Base-by-base conservation (phyloP, 495 filamentous ascomycete genomes). In the Melanomma pulvis-pyrius region DNA sequence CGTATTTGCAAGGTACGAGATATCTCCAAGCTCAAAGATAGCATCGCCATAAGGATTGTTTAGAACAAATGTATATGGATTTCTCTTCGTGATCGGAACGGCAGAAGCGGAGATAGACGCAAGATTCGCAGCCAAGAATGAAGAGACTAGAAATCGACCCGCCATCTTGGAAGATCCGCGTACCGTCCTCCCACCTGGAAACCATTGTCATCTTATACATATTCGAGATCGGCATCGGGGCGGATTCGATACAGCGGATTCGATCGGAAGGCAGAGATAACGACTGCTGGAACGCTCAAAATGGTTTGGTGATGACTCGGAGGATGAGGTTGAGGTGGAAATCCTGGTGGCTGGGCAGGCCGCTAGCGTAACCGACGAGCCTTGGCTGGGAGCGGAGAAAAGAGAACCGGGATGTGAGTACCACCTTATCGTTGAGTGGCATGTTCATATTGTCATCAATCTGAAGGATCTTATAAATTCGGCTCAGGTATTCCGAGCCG, bases 1-100 rank as follows among this genome's bases (percentile, higher is more conserved):
- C 13, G 60, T 66, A 34, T 69, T 72, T 6, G 69, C 71, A n/a
- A 74, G 65, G 62, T 74, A 74, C 5, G 55, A 59, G 25, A 67
- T 51, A 30, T 72, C 44, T 1, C 71, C 71, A 19, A 74, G 65
- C 52, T 71, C 41, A 56, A 74, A 74, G 50, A 72, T 60, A 6
- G 51, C 48, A 46, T 63, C 64, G 1, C 57, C 57, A 53, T 61
- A 67, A 2, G 64, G 64, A 29, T 67, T 67, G 8, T 61, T 29
- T 6, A 61, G 50, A 46, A 67, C 64, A 32, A 67, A 67, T 24
- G 48, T 67, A 49, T 61, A 67, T 8, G 64, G 36, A 51, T 67
- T 67, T 28, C 64, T 61, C 30, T 65, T 65, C 15, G 32, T 19
- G 41, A 65, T 44, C 17, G 61, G 61, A 24, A 41, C 46, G 32